phyloP scores from a whole-genome alignment of 2,329 filamentous ascomycete species.

The Cladosporium velox region DNA sequence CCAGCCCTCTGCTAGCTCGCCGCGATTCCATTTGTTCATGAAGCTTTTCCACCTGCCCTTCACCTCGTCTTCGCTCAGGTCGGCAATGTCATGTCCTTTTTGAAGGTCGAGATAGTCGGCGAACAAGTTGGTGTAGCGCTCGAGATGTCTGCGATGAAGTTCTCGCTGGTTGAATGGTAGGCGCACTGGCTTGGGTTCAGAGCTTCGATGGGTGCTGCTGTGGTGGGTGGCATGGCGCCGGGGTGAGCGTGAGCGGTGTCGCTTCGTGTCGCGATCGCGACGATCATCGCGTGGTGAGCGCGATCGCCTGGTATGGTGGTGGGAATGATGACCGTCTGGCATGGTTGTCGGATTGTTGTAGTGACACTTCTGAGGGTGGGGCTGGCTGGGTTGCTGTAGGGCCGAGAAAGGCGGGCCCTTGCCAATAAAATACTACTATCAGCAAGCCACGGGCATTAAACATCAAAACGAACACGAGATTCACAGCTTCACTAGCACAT shows the following conservation, averaged over 20 bases:
- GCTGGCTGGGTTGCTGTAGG: background rate
- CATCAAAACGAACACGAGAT: background rate
- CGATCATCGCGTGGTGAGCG: slow-evolving; percentile 25
- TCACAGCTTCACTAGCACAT: background rate
- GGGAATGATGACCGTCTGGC: background rate
- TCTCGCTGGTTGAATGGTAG: slow-evolving; percentile 43
- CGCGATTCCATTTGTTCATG: slow-evolving; percentile 84
- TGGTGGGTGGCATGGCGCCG: slow-evolving; percentile 22
- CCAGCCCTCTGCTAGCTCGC: slow-evolving; percentile 86
- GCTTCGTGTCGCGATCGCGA: slow-evolving; percentile 25
- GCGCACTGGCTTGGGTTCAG: slow-evolving; percentile 12
- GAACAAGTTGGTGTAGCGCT: slow-evolving; percentile 69
- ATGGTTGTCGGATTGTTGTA: slow-evolving; percentile 6
- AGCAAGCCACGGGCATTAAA: background rate
- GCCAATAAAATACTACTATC: background rate
- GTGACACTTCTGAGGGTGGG: slow-evolving; percentile 2
- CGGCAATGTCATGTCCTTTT: slow-evolving; percentile 70
- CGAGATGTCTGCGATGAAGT: slow-evolving; percentile 70
- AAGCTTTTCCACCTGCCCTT: slow-evolving; percentile 94
- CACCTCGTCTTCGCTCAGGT: slow-evolving; percentile 72
- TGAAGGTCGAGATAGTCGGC: slow-evolving; percentile 86
- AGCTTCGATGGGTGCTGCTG: slow-evolving; percentile 22
- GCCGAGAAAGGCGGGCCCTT: background rate
- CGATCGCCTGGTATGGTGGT: slow-evolving; percentile 27
- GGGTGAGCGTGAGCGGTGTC: slow-evolving; percentile 33